Evolutionary conservation across 495 filamentous ascomycete genomes (phyloP), one percentile per base, ranked within the genome.

Genomic region (Aspergillus saccharolyticus): DNA sequence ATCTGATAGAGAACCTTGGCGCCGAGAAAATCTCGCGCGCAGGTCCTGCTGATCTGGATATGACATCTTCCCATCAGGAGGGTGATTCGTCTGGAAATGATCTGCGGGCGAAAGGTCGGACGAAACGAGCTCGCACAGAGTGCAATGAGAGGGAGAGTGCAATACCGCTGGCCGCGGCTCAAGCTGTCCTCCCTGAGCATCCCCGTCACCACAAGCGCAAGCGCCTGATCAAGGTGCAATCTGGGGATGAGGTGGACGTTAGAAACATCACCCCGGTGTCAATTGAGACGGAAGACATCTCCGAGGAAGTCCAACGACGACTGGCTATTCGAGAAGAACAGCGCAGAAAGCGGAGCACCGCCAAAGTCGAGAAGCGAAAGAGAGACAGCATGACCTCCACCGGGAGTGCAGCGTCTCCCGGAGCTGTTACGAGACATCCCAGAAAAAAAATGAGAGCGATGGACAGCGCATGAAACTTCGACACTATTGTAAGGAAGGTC

Each of bases 231-330:
- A 48, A 57, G 44, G 12, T 24, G 3, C 52, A 63, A 16, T 57
- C 68, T 8, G 61, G 56, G 4, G 28, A 9, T 17, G 58, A 65
- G 46, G 63, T 67, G 20, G 67, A 66, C 19, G 54, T 55, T 22
- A 22, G 56, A 21, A 54, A 60, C 44, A 58, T 52, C 30, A 63
- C 63, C 16, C 63, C 69, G 0, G 59, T 68, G 3, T 61, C 70
- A 18, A 21, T 62, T n/a, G 73, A 74, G n/a, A 76, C 73, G 22
- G 76, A 78, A 51, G 76, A 78, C 51, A 78, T 78, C 30, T 78
- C 76, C 0, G 70, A 68, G 19, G 74, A 77, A 42, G 76, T 78
- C 3, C 72, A 74, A 53, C 66, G 72, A 39, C 63, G 76, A 30
- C 58, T 78, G 8, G 55, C 61, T 12, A 75, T 77, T 47, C 72